Evolutionary conservation across 495 filamentous ascomycete species (phyloP), one percentile per base, ranked within the genome.

Genomic region (Aspergillus taichungensis): DNA sequence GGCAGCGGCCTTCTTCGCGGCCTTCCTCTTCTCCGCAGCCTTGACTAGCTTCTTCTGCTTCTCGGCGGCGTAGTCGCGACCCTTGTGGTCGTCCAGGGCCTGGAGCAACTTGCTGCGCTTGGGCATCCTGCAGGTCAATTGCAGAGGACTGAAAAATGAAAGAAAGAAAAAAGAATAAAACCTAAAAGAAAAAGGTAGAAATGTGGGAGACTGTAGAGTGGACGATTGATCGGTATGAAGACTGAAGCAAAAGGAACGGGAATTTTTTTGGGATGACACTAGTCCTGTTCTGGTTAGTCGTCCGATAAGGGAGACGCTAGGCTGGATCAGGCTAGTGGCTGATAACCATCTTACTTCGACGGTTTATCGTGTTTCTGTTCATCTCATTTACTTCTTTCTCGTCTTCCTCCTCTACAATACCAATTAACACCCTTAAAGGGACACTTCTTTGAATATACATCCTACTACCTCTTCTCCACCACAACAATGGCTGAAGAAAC

Each of bases 11-110:
- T 57, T 57, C 53, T 71, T 74, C 45, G 67, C 61, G 50, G 66
- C 67, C 56, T 74, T 76, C 49, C 69, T 72, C 61, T 75, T 74
- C 53, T 74, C 71, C 30, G 63, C 68, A 43, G 72, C 60, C 56
- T 79, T 77, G 27, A 70, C 63, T 50, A 69, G 49, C 53, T 78
- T 83, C 63, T 76, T 78, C 61, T 80, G 77, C 50, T 80, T 77
- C 61, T 87, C 72, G 45, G 81, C 75, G 40, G 80, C 77, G 52
- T 83, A 79, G 50, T 89, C 78, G 11, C 77, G 69, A 37, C 83
- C 79, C 58, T 82, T 76, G 51, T 85, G 78, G 43, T 78, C 74
- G 51, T 80, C 78, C 6, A 87, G 72, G 30, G 83, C 82, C 51
- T 75, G 66, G 46, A 80, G 69, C 13, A 85, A 64, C 60, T 81